Base-by-base conservation (phyloP, 202 grass and related monocot genomes). In the Cymbopogon flexuosus region DNA sequence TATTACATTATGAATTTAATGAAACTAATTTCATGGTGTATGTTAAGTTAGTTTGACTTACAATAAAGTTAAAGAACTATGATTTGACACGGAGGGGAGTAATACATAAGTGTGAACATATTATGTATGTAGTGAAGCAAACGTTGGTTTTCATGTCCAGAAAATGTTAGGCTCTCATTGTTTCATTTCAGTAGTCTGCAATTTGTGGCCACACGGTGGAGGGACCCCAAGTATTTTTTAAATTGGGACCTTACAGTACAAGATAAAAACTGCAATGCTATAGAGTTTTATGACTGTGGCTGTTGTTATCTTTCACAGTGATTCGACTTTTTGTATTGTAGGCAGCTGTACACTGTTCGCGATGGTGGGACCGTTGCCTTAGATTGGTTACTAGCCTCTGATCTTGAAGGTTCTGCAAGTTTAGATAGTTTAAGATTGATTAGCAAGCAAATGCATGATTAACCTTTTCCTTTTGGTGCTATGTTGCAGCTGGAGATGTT, bases 361-460 rank as follows among this genome's bases (percentile, higher is more conserved):
- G 88, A 98, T 68, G 95, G 92, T 84, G 95, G 92, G 73, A 98
- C 90, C 61, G 88, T 98, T 72, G 95, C 95, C 84, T 92, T 98
- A 84, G 95, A 94, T 89, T 98, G 95, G 92, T 77, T 98, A 80
- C 78, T 93, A 67, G 82, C 73, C 47, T 89, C 90, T 88, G 88
- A 93, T 51, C 71, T 63, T 72, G 71, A 93, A 91, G 72, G 77
- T 92, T 83, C 24, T 67, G 40, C 42, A 8, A 60, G 64, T 84
- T 81, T 68, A 8, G 66, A 34, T 40, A 34, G 7, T 76, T 83
- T 43, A 10, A 81, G 79, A 56, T 91, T 75, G 33, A 65, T 79
- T 11, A 21, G 6, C 59, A 56, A 58, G 63, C 54, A 87, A 78
- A 9, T 8, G 51, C 45, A 52, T 74, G 36, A 3, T 51, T 91